Evolutionary conservation across 192 early-diverging fungal genomes (phyloP).

Genomic region (Haplosporangium gracile): DNA sequence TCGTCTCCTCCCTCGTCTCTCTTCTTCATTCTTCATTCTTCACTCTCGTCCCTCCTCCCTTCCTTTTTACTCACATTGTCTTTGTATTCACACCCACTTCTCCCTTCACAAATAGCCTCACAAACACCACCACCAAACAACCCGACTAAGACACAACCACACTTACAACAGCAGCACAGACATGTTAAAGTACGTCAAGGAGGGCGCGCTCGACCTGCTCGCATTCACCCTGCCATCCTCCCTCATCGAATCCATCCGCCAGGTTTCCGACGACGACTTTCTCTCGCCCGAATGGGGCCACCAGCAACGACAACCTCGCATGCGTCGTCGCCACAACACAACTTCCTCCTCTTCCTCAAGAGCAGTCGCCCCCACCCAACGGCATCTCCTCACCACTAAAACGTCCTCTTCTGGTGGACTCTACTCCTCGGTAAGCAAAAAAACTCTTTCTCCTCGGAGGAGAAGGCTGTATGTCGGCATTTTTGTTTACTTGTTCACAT

Average conservation of each 20-base stretch:
- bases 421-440: background rate
- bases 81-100: background rate
- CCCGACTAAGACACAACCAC: background rate
- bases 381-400: background rate
- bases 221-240: conserved; percentile 38
- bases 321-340: background rate
- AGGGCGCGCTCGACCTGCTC: conserved; percentile 38
- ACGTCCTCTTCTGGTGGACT: background rate
- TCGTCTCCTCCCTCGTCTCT: background rate
- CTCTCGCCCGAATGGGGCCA: conserved; percentile 15
- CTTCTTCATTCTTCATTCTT: background rate
- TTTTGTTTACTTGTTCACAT: background rate
- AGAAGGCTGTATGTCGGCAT: background rate
- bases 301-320: conserved; percentile 30
- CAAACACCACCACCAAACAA: background rate
- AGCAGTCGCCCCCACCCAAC: conserved; percentile 10
- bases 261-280: conserved; percentile 54
- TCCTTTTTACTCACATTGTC: background rate
- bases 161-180: background rate
- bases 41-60: background rate
- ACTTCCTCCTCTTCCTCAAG: conserved; percentile 1
- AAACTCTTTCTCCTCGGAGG: background rate
- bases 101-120: background rate
- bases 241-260: conserved; percentile 47
- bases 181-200: conserved; percentile 55